phyloP scores from a whole-genome alignment of 2,329 filamentous ascomycete genomes.

The Aspergillus bombycis region DNA sequence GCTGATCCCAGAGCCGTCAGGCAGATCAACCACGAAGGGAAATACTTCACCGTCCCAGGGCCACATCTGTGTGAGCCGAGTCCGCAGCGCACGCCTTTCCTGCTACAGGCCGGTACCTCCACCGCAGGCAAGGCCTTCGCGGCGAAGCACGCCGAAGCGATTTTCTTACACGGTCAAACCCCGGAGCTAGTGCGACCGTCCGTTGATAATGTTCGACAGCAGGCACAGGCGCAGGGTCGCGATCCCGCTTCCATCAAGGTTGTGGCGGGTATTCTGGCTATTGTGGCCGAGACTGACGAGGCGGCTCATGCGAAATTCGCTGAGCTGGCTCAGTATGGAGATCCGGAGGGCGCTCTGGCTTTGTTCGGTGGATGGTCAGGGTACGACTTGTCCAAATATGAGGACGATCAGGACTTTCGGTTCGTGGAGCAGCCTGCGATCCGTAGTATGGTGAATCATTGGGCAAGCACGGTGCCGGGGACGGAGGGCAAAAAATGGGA shows the following conservation, averaged over 20 bases:
- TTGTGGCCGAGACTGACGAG: constrained; percentile 50
- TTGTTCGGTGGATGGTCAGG: constrained; percentile 54
- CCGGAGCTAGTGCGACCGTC: constrained; percentile 46
- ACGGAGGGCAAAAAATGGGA: constrained; percentile 44
- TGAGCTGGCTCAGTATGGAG: constrained; percentile 47
- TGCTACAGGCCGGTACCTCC: constrained; percentile 59
- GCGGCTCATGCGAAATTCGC: constrained; percentile 48
- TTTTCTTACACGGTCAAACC: constrained; percentile 51
- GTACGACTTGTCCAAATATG: constrained; percentile 46
- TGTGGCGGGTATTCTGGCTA: constrained; percentile 47
- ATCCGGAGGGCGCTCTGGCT: constrained; percentile 48
- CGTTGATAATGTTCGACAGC: constrained; percentile 46
- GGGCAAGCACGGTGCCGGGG: constrained; percentile 48
- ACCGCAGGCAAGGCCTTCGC: constrained; percentile 52
- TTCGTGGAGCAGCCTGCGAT: constrained; percentile 47
- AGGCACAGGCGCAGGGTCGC: constrained; percentile 44
- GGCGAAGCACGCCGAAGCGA: constrained; percentile 49
- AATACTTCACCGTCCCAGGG: constrained; percentile 48
- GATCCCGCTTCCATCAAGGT: constrained; percentile 47
- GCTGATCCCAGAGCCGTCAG: constrained; percentile 39
- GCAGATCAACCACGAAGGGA: constrained; percentile 43
- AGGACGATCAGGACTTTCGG: constrained; percentile 51
- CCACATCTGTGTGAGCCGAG: constrained; percentile 52
- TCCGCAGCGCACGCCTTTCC: constrained; percentile 54
- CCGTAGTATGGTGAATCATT: constrained; percentile 49